A percentile compares a stretch with the other conserved stretches of the same genome.
These are phyloP conservation scores for Tolypocladium tundrense DNA, from an alignment of 2,329 filamentous ascomycete genomes.

Conservation along the genomic window DNA sequence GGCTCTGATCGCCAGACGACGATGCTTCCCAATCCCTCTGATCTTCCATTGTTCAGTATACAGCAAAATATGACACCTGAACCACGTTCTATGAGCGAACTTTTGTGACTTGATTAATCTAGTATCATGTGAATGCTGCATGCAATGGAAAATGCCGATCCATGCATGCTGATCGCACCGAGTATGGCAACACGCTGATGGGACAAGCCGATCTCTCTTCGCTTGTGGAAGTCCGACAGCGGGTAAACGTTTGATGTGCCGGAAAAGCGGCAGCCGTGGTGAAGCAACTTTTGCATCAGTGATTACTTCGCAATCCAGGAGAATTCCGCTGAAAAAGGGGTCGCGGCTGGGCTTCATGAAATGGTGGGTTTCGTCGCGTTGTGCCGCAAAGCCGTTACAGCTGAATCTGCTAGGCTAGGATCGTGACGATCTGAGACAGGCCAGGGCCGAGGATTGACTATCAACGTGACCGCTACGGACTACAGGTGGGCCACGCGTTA, in stretches of 20 bases:
- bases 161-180: background rate
- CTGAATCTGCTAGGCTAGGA: background rate
- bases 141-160: background rate
- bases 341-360: background rate
- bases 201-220: background rate
- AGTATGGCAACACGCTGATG: background rate
- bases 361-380: background rate
- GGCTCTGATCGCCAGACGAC: background rate
- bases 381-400: background rate
- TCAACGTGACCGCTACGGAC: background rate
- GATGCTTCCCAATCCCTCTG: background rate
- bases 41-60: background rate
- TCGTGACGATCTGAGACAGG: background rate
- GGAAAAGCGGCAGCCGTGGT: background rate
- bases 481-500: no score
- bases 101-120: background rate
- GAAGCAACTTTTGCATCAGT: background rate
- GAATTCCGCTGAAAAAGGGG: background rate
- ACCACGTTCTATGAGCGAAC: background rate
- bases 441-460: background rate
- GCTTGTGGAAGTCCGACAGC: background rate
- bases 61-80: background rate
- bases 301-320: background rate
- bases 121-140: background rate
- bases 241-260: background rate